Conservation (phyloP, 768 basidiomycete species). For the Panaeolus papilionaceus region DNA sequence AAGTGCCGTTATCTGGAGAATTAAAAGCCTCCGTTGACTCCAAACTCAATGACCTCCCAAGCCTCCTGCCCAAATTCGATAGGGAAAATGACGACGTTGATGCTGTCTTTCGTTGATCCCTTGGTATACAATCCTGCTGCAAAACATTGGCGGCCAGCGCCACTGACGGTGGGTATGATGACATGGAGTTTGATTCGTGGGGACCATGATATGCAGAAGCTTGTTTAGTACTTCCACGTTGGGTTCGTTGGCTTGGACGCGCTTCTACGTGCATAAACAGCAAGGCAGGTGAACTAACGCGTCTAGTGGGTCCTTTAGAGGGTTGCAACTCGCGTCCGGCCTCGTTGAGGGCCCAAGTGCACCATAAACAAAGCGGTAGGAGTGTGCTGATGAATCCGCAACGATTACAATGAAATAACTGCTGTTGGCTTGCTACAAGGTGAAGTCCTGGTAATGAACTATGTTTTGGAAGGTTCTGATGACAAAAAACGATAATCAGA, state of each 20-base stretch:
- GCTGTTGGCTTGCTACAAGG: slow-evolving; percentile 44
- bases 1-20: slow-evolving; percentile 3
- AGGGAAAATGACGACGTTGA: slow-evolving; percentile 1
- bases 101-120: slow-evolving; percentile 13
- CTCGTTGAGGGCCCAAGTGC: slow-evolving; percentile 51
- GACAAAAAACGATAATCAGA: neutral
- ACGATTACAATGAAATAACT: slow-evolving; percentile 50
- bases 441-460: slow-evolving; percentile 53
- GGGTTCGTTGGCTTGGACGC: slow-evolving; percentile 18
- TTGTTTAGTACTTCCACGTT: slow-evolving; percentile 2
- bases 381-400: slow-evolving; percentile 56
- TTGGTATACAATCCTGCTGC: neutral
- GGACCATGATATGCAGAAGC: neutral
- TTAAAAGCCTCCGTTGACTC: neutral
- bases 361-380: slow-evolving; percentile 58
- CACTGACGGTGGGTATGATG: slow-evolving; percentile 20
- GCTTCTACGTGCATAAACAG: slow-evolving; percentile 17
- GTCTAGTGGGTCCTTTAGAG: slow-evolving; percentile 42
- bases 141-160: slow-evolving; percentile 16
- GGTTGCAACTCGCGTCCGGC: slow-evolving; percentile 46
- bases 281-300: slow-evolving; percentile 38
- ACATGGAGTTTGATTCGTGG: slow-evolving; percentile 18
- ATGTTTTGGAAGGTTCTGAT: slow-evolving; percentile 49
- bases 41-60: neutral
- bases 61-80: neutral